Percentiles rank a stretch among this genome's conserved stretches.
Evolutionary conservation across 805 yeast species (phyloP).

Genomic region (Suhomyces sp.): DNA sequence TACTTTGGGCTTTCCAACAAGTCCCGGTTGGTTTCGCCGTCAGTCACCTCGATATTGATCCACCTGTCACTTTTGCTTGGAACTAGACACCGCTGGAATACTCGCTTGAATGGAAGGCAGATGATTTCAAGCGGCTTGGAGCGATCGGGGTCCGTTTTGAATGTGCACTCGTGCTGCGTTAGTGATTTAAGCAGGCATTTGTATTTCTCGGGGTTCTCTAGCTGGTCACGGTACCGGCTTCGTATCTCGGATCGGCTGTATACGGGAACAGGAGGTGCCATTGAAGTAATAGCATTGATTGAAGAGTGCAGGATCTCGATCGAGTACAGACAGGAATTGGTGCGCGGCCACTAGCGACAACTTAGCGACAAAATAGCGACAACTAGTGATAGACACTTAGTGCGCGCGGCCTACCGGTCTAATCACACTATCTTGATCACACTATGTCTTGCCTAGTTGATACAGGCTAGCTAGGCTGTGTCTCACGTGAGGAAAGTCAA

Average conservation of each 20-base stretch:
- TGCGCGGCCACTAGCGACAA: no score
- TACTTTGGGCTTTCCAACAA: constrained; percentile 18
- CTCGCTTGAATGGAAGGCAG: constrained; percentile 42
- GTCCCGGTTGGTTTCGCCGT: constrained; percentile 28
- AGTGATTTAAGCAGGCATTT: constrained; percentile 33
- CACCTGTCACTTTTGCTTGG: constrained; percentile 28
- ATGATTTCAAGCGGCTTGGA: constrained; percentile 32
- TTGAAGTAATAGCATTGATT: constrained; percentile 6
- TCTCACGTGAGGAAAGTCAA: no score
- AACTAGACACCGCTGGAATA: constrained; percentile 39
- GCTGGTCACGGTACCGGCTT: constrained; percentile 21
- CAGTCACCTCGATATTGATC: constrained; percentile 40
- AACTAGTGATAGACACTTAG: no score
- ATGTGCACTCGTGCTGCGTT: constrained; percentile 43
- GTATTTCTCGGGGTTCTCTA: constrained; percentile 29
- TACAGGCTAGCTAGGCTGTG: no score
- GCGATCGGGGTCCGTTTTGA: constrained; percentile 23
- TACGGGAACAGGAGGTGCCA: constrained; percentile 48
- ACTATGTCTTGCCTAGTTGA: no score
- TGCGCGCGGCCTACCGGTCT: no score
- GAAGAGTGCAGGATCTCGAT: no score
- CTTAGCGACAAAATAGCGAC: no score
- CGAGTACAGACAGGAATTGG: no score
- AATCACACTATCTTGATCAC: no score
- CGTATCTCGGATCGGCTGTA: constrained; percentile 28